These are phyloP conservation scores for Zoysia matrella DNA, from an alignment of 202 grass and related monocot genomes.

Conservation along the genomic window DNA sequence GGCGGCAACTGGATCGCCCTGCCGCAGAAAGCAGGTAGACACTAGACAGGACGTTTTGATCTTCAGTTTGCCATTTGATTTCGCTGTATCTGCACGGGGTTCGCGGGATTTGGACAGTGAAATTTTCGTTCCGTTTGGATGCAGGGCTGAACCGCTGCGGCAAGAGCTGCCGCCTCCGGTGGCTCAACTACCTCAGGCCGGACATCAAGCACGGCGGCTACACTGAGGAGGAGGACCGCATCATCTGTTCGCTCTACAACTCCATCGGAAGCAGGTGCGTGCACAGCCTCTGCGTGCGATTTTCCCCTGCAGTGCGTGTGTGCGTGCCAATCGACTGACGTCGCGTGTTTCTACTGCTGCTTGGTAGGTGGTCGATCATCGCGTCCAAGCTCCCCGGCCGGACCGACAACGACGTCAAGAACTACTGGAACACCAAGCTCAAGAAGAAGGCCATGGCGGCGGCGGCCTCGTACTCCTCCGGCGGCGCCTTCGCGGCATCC, in stretches of 20 bases:
- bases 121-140: not conserved
- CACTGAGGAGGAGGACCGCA: constrained; percentile 67
- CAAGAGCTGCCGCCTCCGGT: constrained; percentile 92
- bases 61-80: not conserved
- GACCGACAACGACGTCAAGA: constrained; percentile 90
- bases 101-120: no score
- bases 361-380: constrained; percentile 65
- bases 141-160: constrained; percentile 86
- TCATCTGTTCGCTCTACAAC: constrained; percentile 66
- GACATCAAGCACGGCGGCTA: constrained; percentile 80
- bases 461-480: no score
- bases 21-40: constrained; percentile 70
- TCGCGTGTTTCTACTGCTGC: not conserved
- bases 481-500: not conserved
- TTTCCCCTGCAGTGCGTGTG: no score
- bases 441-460: constrained; percentile 61
- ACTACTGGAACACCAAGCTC: constrained; percentile 93
- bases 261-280: constrained; percentile 67
- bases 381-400: constrained; percentile 65
- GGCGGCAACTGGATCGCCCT: no score
- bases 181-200: constrained; percentile 93
- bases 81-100: not conserved
- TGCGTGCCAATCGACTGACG: not conserved
- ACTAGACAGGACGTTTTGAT: not conserved
- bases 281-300: no score